These are phyloP conservation scores for Raffaelea arxii DNA, from an alignment of 2,329 filamentous ascomycete genomes.

Conservation along the genomic window DNA sequence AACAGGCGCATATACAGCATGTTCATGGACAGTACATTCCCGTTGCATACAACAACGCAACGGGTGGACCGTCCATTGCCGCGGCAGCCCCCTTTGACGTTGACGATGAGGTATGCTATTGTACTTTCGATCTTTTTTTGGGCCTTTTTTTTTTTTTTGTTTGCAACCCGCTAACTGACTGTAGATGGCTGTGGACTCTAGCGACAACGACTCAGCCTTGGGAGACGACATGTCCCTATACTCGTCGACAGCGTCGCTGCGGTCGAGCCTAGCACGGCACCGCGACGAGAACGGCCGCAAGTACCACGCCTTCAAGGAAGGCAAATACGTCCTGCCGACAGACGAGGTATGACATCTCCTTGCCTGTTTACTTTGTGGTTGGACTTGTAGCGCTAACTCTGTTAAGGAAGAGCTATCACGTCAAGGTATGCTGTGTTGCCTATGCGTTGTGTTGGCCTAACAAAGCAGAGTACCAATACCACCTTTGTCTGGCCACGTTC, in stretches of 20 bases:
- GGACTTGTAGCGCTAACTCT: neutral
- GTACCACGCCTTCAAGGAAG: constrained; percentile 28
- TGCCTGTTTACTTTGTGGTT: too few relatives aligned
- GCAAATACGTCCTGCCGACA: constrained; percentile 27
- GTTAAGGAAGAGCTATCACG: constrained; percentile 24
- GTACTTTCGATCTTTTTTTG: too few relatives aligned
- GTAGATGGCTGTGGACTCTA: too few relatives aligned
- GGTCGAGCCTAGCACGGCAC: constrained; percentile 19
- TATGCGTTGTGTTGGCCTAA: neutral
- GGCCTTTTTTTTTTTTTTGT: too few relatives aligned
- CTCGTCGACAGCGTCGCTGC: constrained; percentile 22
- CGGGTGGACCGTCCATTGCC: too few relatives aligned
- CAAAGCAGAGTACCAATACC: constrained; percentile 26
- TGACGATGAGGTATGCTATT: too few relatives aligned
- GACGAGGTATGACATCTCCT: constrained; percentile 19
- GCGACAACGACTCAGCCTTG: too few relatives aligned
- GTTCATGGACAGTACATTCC: too few relatives aligned
- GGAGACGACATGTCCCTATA: constrained; percentile 21
- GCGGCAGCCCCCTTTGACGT: too few relatives aligned
- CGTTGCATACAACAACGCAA: too few relatives aligned
- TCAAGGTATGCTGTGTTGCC: constrained; percentile 14
- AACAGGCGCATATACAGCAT: too few relatives aligned
- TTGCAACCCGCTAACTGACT: too few relatives aligned
- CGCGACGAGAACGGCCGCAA: constrained; percentile 26
- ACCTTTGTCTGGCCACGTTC: constrained; percentile 30